Evolutionary conservation across 2,329 filamentous ascomycete genomes (phyloP), one percentile per base, ranked within the genome.

Genomic region (Cladosporium sphaerospermum): DNA sequence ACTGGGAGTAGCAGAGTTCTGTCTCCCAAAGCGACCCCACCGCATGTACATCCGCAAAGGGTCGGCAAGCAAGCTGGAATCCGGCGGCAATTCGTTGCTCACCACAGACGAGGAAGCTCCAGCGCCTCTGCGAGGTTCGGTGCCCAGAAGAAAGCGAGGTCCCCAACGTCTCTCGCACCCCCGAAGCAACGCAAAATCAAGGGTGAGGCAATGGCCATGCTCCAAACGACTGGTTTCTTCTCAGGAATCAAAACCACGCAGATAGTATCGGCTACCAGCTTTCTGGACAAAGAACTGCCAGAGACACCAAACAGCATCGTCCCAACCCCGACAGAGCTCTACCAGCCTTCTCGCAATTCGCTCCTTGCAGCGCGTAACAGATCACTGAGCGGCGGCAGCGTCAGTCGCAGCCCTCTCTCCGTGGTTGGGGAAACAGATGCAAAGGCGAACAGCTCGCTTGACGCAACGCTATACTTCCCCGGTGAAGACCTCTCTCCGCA

Each of bases 191-290:
- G 55, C n/a, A 54, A 49, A 19, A 55, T 44, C 11, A 60, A 62
- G 34, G 62, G 62, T 37, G 60, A 64, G 54, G 65, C 62, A 3
- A 62, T 65, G 61, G 65, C 62, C 43, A 65, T 65, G 64, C 56
- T 65, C 4, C 52, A 65, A 4, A 61, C 64, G 13, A 55, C 57
- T n/a, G 63, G 63, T 13, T 64, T 67, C 54, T 65, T 64, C 43
- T 52, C 14, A 51, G 41, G 10, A 46, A 52, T 10, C 19, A 23
- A 6, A 48, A 39, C 8, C 11, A 48, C 60, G 23, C 58, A 59
- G 39, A 36, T 63, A 28, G 59, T 61, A 14, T 59, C 62, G 23
- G 56, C 59, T n/a, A 55, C 59, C 9, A 58, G 52, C 43, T 58
- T 62, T 23, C 46, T 61, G 5, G 58, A 61, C 31, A 59, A 56